A percentile compares a stretch with the other conserved stretches of the same genome.
Conservation (phyloP, 306 rosid species). For the barrel medic (Medicago truncatula) region MtrunA17r5.0-ANR NC_053049.1:47514001-47514500, state of each 20-base stretch:
- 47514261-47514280: constrained; percentile 66
- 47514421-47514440: background rate
- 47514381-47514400: constrained; percentile 56
- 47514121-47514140: constrained; percentile 86
- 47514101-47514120: constrained; percentile 94
- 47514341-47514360: constrained; percentile 84
- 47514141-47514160: constrained; percentile 91
- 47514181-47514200: constrained; percentile 85
- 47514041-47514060: constrained; percentile 68
- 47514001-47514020: constrained; percentile 63
- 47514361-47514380: constrained; percentile 46
- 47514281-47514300: constrained; percentile 76
- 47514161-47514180: constrained; percentile 81
- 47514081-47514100: constrained; percentile 95
- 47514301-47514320: constrained; percentile 83
- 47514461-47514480: too few species aligned
- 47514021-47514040: constrained; percentile 65
- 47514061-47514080: constrained; percentile 86
- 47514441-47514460: background rate
- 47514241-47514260: constrained; percentile 70
- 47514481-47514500: background rate
- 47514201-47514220: constrained; percentile 71
- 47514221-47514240: constrained; percentile 81
- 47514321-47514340: constrained; percentile 75
- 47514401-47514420: constrained; percentile 29